Base-by-base conservation (phyloP, 2,329 filamentous ascomycete species). In the Cytospora paraplurivora region DNA sequence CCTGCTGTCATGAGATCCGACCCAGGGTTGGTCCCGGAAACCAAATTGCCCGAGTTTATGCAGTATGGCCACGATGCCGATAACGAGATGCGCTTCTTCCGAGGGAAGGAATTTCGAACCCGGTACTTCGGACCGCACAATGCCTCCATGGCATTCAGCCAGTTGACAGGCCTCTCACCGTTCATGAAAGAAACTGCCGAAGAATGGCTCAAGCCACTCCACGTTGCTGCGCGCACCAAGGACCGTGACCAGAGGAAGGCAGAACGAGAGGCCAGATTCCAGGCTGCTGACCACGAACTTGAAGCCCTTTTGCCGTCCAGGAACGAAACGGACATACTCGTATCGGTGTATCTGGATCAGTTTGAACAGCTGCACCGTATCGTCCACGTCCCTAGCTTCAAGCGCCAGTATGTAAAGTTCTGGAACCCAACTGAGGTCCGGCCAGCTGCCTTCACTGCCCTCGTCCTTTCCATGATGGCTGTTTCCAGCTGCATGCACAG, bases 161-260 rank as follows among this genome's bases (percentile, higher is more conserved):
- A 76, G 76, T 75, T 84, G 68, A 81, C 82, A 2, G 84, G 85
- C 2, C 76, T 87, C 53, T 83, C 79, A 53, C 81, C 83, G 15
- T 87, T 87, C 64, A 87, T 87, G 85, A 82, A 81, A 67, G 84
- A 87, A 74, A 86, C 84, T 0, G 83, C 84, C 11, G 82, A 86
- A 59, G 83, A 86, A 71, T 86, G 84, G 83, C 77, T 87, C 61
- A 79, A 81, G 58, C 84, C 85, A 8, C 79, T 86, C 52, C 83
- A 84, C 44, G 78, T 85, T 33, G 81, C 84, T 67, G 76, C 80
- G 50, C 77, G 70, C 41, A 72, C 78, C 67, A 86, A 87, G 73
- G 83, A 87, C 68, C 81, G 84, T 56, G 78, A 78, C 69, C 81
- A 81, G 68, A 78, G 82, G 55, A 79, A 80, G 65, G 77, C 81